A percentile compares a stretch with the other conserved stretches of the same genome.
Evolutionary conservation across 78 protist genomes (phyloP).

Genomic region (Goniomonas avonlea): DNA sequence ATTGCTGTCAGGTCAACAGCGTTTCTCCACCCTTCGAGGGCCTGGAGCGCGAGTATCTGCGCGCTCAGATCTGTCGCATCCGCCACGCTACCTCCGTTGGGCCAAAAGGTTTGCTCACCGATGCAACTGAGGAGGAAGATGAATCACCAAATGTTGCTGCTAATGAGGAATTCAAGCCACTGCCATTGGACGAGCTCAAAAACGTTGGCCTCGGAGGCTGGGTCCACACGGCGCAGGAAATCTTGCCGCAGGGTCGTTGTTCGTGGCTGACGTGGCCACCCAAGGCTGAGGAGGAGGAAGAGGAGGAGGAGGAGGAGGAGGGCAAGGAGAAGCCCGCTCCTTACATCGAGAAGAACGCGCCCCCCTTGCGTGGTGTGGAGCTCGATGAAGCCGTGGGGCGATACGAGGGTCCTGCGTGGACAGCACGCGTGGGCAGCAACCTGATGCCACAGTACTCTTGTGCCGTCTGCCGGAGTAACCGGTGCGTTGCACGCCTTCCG

Average conservation of each 20-base stretch:
- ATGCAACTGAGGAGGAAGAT: slow-evolving; percentile 9
- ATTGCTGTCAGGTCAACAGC: no score
- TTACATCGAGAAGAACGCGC: no score
- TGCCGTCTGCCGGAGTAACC: no score
- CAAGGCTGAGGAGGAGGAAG: no score
- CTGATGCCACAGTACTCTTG: no score
- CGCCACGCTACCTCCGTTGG: slow-evolving; percentile 2
- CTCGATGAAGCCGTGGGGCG: no score
- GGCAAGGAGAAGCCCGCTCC: no score
- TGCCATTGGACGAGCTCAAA: not conserved
- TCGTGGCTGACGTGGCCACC: slow-evolving; percentile 10
- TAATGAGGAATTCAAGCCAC: not conserved
- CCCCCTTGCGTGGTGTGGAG: no score
- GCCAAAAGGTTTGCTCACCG: not conserved
- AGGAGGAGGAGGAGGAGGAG: slow-evolving; percentile 20
- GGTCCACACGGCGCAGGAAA: slow-evolving; percentile 16
- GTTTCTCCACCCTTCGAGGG: slow-evolving; percentile 47
- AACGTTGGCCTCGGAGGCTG: slow-evolving; percentile 16
- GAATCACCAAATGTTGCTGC: not conserved
- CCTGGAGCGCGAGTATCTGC: slow-evolving; percentile 22
- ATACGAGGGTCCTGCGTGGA: no score
- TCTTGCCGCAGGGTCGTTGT: slow-evolving; percentile 23
- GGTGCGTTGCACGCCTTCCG: no score
- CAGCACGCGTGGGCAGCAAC: no score
- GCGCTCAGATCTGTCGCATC: slow-evolving; percentile 51